Conservation (phyloP, 108 stramenopile species). For the Craspedostauros australis region DNA sequence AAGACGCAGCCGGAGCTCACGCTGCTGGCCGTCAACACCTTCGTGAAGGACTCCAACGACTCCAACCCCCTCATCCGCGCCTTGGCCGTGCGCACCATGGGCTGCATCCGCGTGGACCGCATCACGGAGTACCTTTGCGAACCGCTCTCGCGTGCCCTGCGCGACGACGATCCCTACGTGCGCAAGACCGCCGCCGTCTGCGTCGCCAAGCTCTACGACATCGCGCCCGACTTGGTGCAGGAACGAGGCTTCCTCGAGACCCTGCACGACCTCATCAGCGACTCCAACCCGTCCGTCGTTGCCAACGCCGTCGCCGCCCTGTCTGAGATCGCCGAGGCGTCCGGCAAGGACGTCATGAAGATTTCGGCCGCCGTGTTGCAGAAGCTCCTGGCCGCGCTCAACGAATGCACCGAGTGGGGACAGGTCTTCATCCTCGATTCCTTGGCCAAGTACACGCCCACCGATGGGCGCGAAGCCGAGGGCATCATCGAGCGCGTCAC, state of each 20-base stretch:
- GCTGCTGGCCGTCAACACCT: constrained; percentile 98
- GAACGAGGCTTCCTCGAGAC: constrained; percentile 97
- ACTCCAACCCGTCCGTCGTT: constrained; percentile 96
- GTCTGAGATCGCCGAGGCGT: constrained; percentile 94
- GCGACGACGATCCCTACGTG: constrained; percentile 98
- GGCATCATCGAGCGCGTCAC: constrained; percentile 98
- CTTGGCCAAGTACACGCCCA: constrained; percentile 92
- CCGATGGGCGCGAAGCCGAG: constrained; percentile 92
- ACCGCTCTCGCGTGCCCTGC: constrained; percentile 85
- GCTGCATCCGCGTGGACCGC: constrained; percentile 98
- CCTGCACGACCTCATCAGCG: constrained; percentile 92
- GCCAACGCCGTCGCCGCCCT: constrained; percentile 99
- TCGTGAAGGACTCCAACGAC: constrained; percentile 97
- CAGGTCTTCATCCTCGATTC: constrained; percentile 99
- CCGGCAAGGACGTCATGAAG: constrained; percentile 92
- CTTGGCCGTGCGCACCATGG: constrained; percentile 99
- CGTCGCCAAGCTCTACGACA: constrained; percentile 99
- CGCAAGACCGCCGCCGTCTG: constrained; percentile 99
- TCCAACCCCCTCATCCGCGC: constrained; percentile 98
- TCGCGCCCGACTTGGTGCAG: constrained; percentile 92
- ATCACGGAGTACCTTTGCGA: constrained; percentile 99
- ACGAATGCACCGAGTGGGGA: constrained; percentile 99
- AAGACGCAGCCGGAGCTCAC: constrained; percentile 98
- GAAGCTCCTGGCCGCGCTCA: constrained; percentile 96
- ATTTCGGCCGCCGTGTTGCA: constrained; percentile 90